Evolutionary conservation across 2,329 filamentous ascomycete species (phyloP), one percentile per base, ranked within the genome.

Genomic region (Ustulina deusta): DNA sequence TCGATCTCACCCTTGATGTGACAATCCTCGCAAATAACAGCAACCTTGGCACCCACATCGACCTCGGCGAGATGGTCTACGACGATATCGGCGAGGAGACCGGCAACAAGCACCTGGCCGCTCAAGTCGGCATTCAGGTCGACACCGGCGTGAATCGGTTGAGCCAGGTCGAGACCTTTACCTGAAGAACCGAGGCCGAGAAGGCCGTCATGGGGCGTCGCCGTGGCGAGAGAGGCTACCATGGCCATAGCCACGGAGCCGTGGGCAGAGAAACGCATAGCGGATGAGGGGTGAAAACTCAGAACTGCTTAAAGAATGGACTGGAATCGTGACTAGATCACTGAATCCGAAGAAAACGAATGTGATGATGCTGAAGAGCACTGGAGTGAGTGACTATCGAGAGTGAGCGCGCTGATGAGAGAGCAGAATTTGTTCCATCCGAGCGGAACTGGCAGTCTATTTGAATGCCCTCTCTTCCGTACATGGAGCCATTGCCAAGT

Each of bases 1-100:
- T 78, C 78, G 46, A 85, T 81, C n/a, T 76, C 76, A 70, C 86
- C 86, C 71, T 83, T 81, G 49, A 85, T 79, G 73, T 84, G 86
- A 74, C 85, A 86, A 11, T 81, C 82, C 11, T 80, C 78, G 74
- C 85, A 87, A 36, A 78, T 74, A 52, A 85, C 72, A 1, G 69
- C 66, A 6, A 82, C 72, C 29, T 74, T 72, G 9, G 76, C 74
- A 51, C 61, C 75, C 27, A 73, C 72, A 48, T 67, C 60, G 1
- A 73, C 77, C 6, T 56, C 69, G 11, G 74, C 74, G 0, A 81
- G 63, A 49, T 85, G 76, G 65, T 86, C 82, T 57, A 87, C 75
- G 2, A 76, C 69, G 0, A 78, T 72, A 36, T 73, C 71, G 15
- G 61, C 68, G 2, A 78, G 68, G 34, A 74, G 57, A 72, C 74